Conservation (phyloP, 345 rosid species). For the Gossypium rotundifolium region DNA sequence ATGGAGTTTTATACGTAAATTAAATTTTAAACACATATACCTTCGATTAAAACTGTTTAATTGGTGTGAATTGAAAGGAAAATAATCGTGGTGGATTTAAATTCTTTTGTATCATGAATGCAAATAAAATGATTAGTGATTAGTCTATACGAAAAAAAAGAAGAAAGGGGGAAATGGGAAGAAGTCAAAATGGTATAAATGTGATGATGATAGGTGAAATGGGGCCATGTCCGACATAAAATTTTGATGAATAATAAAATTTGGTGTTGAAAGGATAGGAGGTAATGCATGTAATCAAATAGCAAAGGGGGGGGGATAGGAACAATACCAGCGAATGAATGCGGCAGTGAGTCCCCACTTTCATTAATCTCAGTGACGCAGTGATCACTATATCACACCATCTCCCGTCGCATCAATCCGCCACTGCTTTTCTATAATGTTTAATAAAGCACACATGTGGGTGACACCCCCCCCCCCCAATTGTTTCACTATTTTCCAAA, state of each 20-base stretch:
- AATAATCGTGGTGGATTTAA: background rate
- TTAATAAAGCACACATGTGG: background rate
- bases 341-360: background rate
- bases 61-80: too few relatives aligned
- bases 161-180: background rate
- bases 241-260: background rate
- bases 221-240: constrained; percentile 15
- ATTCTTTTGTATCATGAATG: too few relatives aligned
- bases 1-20: accelerated
- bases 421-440: background rate
- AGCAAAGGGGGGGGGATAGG: background rate
- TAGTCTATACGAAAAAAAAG: too few relatives aligned
- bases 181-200: background rate
- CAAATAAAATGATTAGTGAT: background rate
- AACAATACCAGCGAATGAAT: background rate
- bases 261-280: too few relatives aligned
- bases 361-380: background rate
- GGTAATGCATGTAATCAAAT: too few relatives aligned
- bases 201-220: background rate
- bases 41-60: too few relatives aligned
- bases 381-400: background rate
- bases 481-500: background rate
- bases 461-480: background rate
- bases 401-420: background rate
- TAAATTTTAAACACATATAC: too few relatives aligned